A percentile compares a stretch with the other conserved stretches of the same genome.
Evolutionary conservation across 2,329 filamentous ascomycete genomes (phyloP).

Genomic region (Calonectria montana): DNA sequence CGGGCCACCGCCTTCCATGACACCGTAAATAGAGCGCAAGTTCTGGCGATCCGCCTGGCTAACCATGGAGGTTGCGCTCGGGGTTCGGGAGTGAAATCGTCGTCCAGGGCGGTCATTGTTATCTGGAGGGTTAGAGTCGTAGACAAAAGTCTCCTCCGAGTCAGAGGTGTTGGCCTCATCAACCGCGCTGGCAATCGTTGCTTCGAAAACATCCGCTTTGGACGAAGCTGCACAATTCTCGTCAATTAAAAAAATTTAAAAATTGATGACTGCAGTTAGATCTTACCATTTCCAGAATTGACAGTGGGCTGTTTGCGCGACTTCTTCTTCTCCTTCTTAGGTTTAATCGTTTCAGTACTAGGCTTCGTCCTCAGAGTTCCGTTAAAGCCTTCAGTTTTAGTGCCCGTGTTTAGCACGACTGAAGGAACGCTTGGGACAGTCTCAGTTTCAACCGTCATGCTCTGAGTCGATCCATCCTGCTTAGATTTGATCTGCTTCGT

Average conservation of each 20-base stretch:
- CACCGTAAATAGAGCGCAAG: conserved; percentile 73
- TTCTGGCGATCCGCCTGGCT: conserved; percentile 74
- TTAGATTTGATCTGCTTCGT: conserved; percentile 78
- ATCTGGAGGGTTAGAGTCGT: conserved; percentile 94
- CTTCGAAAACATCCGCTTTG: conserved; percentile 98
- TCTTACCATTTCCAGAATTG: conserved; percentile 75
- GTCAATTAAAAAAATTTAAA: conserved; percentile 24
- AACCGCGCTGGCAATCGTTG: conserved; percentile 94
- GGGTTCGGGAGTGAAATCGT: conserved; percentile 92
- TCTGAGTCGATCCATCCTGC: conserved; percentile 81
- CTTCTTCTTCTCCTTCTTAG: conserved; percentile 89
- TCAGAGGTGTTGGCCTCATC: conserved; percentile 97
- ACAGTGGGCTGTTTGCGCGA: conserved; percentile 80
- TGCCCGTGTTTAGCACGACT: conserved; percentile 75
- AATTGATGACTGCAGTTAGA: background rate
- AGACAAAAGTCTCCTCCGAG: conserved; percentile 98
- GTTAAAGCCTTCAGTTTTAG: conserved; percentile 71
- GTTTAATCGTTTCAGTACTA: conserved; percentile 95
- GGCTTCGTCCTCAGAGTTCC: conserved; percentile 86
- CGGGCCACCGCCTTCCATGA: conserved; percentile 69
- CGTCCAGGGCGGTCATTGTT: conserved; percentile 67
- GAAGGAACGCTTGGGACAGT: conserved; percentile 93
- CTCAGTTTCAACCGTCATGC: conserved; percentile 98
- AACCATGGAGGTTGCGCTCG: conserved; percentile 87
- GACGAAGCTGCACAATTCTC: conserved; percentile 50